These are phyloP conservation scores for Calocera viscosa DNA, from an alignment of 768 basidiomycete species.

Conservation along the genomic window DNA sequence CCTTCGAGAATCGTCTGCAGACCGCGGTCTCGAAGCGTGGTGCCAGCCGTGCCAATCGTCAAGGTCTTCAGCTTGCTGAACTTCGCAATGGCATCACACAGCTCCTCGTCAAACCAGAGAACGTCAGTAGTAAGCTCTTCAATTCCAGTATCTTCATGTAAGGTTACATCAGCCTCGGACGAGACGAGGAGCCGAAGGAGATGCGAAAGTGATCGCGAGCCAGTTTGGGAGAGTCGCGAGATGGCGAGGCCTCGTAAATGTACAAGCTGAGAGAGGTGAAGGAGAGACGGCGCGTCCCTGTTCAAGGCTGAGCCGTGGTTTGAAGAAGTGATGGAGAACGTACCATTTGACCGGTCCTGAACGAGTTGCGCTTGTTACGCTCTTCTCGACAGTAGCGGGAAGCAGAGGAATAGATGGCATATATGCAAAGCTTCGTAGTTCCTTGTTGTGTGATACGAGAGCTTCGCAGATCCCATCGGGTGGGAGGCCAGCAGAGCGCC, in stretches of 20 bases:
- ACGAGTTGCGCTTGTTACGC: background rate
- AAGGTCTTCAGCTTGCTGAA: conserved; percentile 27
- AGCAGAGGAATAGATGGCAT: conserved; percentile 17
- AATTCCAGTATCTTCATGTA: conserved; percentile 23
- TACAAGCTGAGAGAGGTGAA: conserved; percentile 23
- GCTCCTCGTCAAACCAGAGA: conserved; percentile 31
- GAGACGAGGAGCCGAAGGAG: conserved; percentile 21
- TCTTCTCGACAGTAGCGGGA: conserved; percentile 10
- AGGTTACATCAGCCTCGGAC: background rate
- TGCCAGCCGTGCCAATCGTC: conserved; percentile 29
- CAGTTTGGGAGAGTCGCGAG: conserved; percentile 29
- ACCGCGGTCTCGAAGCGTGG: conserved; percentile 31
- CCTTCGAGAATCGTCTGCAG: conserved; percentile 27
- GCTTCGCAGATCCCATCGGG: conserved; percentile 33
- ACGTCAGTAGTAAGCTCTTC: conserved; percentile 29
- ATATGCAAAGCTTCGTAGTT: conserved; percentile 21
- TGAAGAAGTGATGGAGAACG: conserved; percentile 18
- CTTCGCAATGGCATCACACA: conserved; percentile 28
- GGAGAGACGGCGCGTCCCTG: conserved; percentile 30
- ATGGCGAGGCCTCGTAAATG: conserved; percentile 25
- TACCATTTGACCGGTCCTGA: background rate
- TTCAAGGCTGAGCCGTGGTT: conserved; percentile 10
- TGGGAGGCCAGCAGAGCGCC: conserved; percentile 27
- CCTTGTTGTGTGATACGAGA: conserved; percentile 21
- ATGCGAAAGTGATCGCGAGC: conserved; percentile 24